Evolutionary conservation across 306 rosid species (phyloP), one percentile per base, ranked within the genome.

Genomic region (Acacia acuminata): DNA sequence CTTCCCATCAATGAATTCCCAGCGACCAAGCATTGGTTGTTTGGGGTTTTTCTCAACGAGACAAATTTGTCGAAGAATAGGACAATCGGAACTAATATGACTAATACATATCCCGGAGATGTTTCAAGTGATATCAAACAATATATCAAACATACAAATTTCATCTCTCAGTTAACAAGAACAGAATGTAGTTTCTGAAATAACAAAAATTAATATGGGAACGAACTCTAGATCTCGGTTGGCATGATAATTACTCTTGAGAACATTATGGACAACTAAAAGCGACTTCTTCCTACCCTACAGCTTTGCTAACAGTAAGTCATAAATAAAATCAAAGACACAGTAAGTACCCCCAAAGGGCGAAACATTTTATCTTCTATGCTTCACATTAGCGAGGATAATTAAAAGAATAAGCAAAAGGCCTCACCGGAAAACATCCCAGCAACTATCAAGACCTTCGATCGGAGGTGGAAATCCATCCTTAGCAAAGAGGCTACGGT

Each of bases 361-460:
- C 4, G 36, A 61, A 24, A 73, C 14, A 22, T 47, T 6, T 5
- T 58, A 25, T 24, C 43, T 3, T 63, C 38, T 64, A 73, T 27
- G 60, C 14, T 47, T 81, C 55, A 34, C 44, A 63, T 61, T 24
- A 77, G 75, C 36, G n/a, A 80, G 82, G 65, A 25, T 58, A 40
- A 71, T 40, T 43, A 71, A n/a, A 71, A 71, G 75, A 24, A 43
- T 27, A 65, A 50, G 70, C 3, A 14, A 4, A 61, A 0, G 47
- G 4, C 48, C 82, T 72, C 67, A 95, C 99, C 97, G 89, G 72
- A 96, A 96, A 58, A 96, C 88, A 70, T 96, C 99, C 99, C 99
- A 96, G 90, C 99, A 96, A 75, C 85, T 45, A n/a, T 92, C 85
- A 82, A 96, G 83, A 64, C 97, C 97, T 3, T 55, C 51, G 70